Evolutionary conservation across 345 rosid genomes (phyloP).

Genomic region (Lagerstroemia speciosa): DNA sequence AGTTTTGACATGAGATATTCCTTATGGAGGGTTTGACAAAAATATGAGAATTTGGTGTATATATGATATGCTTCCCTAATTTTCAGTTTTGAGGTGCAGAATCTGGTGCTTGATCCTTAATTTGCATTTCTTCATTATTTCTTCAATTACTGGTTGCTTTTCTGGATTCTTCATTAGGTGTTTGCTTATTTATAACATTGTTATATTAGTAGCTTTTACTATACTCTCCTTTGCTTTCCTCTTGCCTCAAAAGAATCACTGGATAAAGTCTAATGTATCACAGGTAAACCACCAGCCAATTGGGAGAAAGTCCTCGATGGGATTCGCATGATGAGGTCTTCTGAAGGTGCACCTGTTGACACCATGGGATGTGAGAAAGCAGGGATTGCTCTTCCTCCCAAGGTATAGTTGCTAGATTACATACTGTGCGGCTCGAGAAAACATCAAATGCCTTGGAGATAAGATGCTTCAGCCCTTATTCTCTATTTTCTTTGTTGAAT

Average conservation of each 20-base stretch:
- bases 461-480: background rate
- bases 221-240: background rate
- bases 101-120: background rate
- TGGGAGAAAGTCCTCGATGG: slow-evolving; percentile 65
- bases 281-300: slow-evolving; percentile 43
- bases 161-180: background rate
- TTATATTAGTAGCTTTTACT: background rate
- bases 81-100: background rate
- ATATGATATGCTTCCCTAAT: background rate
- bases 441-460: background rate
- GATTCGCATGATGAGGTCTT: slow-evolving; percentile 54
- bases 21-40: background rate
- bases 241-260: background rate
- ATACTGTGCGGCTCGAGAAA: background rate
- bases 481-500: background rate
- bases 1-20: background rate
- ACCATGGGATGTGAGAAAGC: slow-evolving; percentile 80
- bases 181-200: background rate
- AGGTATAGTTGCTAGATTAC: slow-evolving; percentile 22
- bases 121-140: background rate
- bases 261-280: background rate
- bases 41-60: background rate
- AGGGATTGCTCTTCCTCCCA: slow-evolving; percentile 55
- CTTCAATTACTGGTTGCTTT: background rate
- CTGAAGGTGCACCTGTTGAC: slow-evolving; percentile 66